A percentile compares a stretch with the other conserved stretches of the same genome.
Evolutionary conservation across 1,139 yeast species (phyloP).

Genomic region (Geotrichum bryndzae): DNA sequence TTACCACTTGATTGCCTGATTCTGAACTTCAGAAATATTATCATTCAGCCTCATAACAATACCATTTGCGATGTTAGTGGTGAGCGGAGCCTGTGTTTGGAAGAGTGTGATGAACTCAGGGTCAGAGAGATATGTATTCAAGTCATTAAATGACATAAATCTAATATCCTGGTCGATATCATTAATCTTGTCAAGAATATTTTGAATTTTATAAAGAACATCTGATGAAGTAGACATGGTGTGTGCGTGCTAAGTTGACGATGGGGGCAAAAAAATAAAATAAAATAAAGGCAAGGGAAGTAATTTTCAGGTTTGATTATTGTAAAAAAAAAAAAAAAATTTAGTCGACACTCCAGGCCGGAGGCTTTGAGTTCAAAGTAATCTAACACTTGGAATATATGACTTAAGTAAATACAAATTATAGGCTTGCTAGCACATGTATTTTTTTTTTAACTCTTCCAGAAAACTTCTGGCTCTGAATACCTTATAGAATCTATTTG

Average conservation of each 20-base stretch:
- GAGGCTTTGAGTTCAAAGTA: no score
- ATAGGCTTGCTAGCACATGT: no score
- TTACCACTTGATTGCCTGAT: constrained; percentile 62
- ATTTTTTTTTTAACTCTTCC: no score
- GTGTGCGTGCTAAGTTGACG: background rate
- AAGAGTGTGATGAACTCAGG: constrained; percentile 26
- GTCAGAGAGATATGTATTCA: constrained; percentile 44
- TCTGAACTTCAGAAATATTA: constrained; percentile 68
- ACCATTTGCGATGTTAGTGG: constrained; percentile 31
- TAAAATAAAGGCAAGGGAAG: background rate
- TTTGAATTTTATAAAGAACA: constrained; percentile 1
- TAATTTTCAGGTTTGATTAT: background rate
- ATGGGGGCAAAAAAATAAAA: background rate
- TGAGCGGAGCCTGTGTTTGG: constrained; percentile 30
- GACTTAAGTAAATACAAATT: background rate
- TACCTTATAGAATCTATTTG: no score
- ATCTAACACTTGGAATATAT: background rate
- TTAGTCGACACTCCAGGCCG: background rate
- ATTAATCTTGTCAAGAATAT: constrained; percentile 27
- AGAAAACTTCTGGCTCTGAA: background rate
- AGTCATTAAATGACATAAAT: constrained; percentile 81
- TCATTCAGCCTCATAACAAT: constrained; percentile 56
- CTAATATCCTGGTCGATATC: constrained; percentile 70
- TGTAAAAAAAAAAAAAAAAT: background rate
- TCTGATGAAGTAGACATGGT: background rate